phyloP scores from a whole-genome alignment of 2,329 filamentous ascomycete genomes.

The Esteya vermicola region DNA sequence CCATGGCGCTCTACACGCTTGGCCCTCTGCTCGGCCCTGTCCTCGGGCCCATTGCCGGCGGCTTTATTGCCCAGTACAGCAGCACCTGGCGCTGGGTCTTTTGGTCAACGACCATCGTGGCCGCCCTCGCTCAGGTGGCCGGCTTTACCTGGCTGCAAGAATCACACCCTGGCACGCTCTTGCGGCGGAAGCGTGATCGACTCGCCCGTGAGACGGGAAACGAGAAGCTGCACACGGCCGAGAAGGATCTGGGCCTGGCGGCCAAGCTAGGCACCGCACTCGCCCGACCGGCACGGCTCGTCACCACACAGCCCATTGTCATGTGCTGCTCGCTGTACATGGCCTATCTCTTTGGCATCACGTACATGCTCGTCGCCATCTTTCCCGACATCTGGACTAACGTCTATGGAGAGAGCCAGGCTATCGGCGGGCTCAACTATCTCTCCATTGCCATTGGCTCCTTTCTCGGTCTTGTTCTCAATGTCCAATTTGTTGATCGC shows the following conservation, averaged over 20 bases:
- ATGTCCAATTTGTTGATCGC: background rate
- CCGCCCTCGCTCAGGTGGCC: background rate
- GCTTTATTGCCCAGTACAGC: background rate
- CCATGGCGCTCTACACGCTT: slow-evolving; percentile 1
- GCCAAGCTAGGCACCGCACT: background rate
- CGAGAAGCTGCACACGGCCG: background rate
- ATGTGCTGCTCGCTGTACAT: background rate
- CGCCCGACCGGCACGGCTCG: background rate
- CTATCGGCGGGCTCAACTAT: slow-evolving; percentile 1
- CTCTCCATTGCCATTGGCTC: background rate
- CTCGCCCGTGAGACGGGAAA: background rate
- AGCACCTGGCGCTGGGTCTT: slow-evolving; percentile 1
- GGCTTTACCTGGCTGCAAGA: background rate
- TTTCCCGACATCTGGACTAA: background rate
- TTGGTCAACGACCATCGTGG: background rate
- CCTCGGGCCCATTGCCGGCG: background rate
- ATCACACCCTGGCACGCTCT: background rate
- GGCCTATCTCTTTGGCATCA: slow-evolving; percentile 1
- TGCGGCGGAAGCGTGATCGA: background rate
- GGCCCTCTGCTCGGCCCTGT: background rate
- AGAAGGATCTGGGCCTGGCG: too few relatives aligned
- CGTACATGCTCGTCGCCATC: background rate
- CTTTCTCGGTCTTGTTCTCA: background rate
- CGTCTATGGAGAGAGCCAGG: slow-evolving; percentile 1
- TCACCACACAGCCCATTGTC: background rate